Conservation (phyloP, 305 asterid species). For the Rubia balearica region DNA sequence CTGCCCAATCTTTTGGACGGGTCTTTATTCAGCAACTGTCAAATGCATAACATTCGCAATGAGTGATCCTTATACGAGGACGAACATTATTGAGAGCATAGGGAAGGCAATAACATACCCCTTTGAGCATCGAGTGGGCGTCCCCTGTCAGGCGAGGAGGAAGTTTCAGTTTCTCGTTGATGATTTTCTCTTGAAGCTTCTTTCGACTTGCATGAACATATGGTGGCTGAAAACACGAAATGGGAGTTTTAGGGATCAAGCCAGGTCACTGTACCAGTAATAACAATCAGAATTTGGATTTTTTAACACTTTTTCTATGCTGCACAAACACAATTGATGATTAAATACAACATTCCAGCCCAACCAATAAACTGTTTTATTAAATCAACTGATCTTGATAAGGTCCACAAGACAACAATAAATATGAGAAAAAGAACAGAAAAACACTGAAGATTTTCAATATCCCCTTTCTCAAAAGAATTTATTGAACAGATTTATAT, state of each 20-base stretch:
- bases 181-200: too few species aligned
- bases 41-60: conserved; percentile 6
- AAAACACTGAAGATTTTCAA: neutral
- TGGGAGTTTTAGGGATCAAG: neutral
- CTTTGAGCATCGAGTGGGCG: too few species aligned
- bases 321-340: neutral
- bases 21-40: conserved; percentile 67
- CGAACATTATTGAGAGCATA: neutral
- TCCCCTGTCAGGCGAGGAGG: too few species aligned
- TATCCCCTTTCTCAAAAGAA: neutral
- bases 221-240: conserved; percentile 21
- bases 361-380: too few species aligned
- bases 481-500: neutral
- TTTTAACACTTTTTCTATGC: neutral
- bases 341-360: neutral
- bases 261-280: neutral
- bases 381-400: neutral
- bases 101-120: conserved; percentile 33
- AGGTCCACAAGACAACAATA: neutral
- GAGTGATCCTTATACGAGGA: neutral
- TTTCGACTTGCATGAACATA: too few species aligned
- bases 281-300: neutral
- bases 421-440: neutral
- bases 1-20: too few species aligned
- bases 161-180: too few species aligned